These are phyloP conservation scores for Pseudoneurospora amorphoporcata DNA, from an alignment of 495 filamentous ascomycete species.

Conservation along the genomic window DNA sequence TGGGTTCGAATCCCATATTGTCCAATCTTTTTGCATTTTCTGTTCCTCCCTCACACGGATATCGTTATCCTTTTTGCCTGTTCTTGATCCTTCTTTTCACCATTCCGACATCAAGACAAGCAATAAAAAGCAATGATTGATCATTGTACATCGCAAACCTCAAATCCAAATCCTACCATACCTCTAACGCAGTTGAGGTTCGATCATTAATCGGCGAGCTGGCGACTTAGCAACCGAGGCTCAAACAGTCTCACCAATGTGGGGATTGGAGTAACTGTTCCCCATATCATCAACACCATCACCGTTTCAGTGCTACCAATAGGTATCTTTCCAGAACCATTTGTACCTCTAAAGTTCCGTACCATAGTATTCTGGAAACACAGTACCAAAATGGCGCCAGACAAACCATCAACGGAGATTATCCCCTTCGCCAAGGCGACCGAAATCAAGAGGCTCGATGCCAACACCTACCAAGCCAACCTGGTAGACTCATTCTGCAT, in stretches of 20 bases:
- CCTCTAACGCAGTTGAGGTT: neutral
- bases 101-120: neutral
- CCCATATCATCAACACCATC: neutral
- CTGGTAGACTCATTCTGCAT: conserved; percentile 58
- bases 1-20: conserved; percentile 9
- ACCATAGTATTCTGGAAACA: neutral
- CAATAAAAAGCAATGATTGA: neutral
- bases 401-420: neutral
- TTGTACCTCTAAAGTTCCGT: neutral
- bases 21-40: conserved; percentile 2
- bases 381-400: neutral
- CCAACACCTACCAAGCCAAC: conserved; percentile 50
- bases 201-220: neutral
- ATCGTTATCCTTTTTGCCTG: neutral
- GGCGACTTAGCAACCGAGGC: neutral
- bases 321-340: neutral
- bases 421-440: conserved; percentile 25
- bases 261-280: neutral
- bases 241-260: neutral
- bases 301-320: neutral
- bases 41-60: neutral
- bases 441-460: conserved; percentile 40
- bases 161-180: neutral
- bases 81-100: neutral
- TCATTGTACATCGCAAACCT: neutral